Conservation (phyloP, 83 land plant genomes). For the Diphasiastrum complanatum region DNA sequence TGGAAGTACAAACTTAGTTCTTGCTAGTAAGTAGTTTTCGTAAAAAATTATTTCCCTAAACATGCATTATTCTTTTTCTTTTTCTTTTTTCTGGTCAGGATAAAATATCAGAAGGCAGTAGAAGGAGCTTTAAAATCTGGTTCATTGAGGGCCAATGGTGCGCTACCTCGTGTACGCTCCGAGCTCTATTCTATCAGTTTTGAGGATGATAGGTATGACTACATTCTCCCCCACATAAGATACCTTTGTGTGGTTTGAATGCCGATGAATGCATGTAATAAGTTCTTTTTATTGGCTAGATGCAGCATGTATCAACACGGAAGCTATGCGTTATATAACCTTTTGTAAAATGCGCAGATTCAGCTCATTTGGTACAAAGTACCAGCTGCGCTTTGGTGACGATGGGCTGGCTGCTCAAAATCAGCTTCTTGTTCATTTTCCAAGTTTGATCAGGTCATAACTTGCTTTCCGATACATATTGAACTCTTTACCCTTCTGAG, state of each 20-base stretch:
- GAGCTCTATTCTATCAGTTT: conserved; percentile 83
- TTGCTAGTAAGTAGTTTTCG: too few species aligned
- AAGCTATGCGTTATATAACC: too few species aligned
- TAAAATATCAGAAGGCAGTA: conserved; percentile 95
- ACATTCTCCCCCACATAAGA: too few species aligned
- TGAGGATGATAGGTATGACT: conserved; percentile 64
- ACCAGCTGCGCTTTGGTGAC: conserved; percentile 74
- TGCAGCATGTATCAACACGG: too few species aligned
- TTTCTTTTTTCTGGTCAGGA: conserved; percentile 43
- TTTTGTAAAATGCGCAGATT: conserved; percentile 77
- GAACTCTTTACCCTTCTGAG: neutral
- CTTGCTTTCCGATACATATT: conserved; percentile 1
- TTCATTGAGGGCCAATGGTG: conserved; percentile 46
- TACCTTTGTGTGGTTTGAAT: too few species aligned
- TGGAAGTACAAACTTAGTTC: too few species aligned
- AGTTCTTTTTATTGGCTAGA: too few species aligned
- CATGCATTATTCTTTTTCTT: too few species aligned
- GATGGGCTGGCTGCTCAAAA: conserved; percentile 55
- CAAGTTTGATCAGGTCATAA: conserved; percentile 85
- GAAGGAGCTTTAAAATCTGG: conserved; percentile 70
- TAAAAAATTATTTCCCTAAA: too few species aligned
- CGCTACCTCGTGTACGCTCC: conserved; percentile 71
- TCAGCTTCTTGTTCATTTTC: conserved; percentile 91
- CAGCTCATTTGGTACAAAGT: conserved; percentile 83
- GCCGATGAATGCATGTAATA: neutral